phyloP scores from a whole-genome alignment of 1,139 yeast species.

The Kodamaea plutei region DNA sequence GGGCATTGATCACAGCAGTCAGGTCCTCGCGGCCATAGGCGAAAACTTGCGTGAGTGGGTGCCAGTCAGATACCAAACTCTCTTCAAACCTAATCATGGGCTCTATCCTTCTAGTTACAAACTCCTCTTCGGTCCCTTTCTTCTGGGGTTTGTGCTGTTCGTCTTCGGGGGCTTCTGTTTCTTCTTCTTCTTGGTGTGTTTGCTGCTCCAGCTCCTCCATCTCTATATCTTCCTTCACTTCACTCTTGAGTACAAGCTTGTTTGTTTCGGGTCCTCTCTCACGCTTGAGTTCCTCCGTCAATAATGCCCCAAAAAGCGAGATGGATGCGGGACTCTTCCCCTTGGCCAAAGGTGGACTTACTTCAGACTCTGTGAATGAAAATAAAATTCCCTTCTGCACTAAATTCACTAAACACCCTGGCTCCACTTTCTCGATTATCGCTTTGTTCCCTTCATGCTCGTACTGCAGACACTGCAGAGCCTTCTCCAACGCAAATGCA shows the following conservation, averaged over 20 bases:
- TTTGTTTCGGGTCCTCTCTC: conserved; percentile 20
- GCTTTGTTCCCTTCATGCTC: conserved; percentile 47
- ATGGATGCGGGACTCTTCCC: conserved; percentile 6
- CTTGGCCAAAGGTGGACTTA: conserved; percentile 6
- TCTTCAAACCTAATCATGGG: conserved; percentile 24
- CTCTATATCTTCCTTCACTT: conserved; percentile 13
- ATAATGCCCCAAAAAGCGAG: conserved; percentile 4
- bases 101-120: conserved; percentile 20
- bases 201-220: conserved; percentile 14
- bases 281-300: conserved; percentile 16
- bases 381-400: conserved; percentile 85
- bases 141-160: conserved; percentile 4
- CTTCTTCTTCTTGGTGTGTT: conserved; percentile 12
- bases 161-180: conserved; percentile 7
- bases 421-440: conserved; percentile 45
- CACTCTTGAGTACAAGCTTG: conserved; percentile 4
- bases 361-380: conserved; percentile 34
- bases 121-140: conserved; percentile 9
- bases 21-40: conserved; percentile 38
- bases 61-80: conserved; percentile 38
- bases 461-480: conserved; percentile 56
- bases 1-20: conserved; percentile 32
- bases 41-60: conserved; percentile 33
- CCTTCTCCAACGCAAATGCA: conserved; percentile 79
- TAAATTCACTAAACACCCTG: conserved; percentile 75